A percentile compares a stretch with the other conserved stretches of the same genome.
Evolutionary conservation across 2,329 filamentous ascomycete genomes (phyloP).

Genomic region (Penicillium sp.): DNA sequence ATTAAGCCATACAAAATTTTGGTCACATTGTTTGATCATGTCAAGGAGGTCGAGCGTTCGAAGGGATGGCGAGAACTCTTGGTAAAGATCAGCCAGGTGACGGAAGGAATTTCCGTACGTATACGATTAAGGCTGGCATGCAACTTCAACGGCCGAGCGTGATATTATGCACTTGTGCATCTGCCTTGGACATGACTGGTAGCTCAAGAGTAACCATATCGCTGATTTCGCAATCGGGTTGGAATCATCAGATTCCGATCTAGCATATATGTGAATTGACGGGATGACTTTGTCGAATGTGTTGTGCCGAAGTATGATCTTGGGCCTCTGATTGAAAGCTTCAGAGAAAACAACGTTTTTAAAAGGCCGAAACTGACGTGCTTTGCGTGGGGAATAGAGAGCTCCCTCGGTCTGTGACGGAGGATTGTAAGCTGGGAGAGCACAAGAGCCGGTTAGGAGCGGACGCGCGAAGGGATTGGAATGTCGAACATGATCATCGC

Average conservation of each 20-base stretch:
- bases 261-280: not conserved
- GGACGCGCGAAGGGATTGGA: constrained; percentile 17
- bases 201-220: not conserved
- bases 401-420: constrained; percentile 7
- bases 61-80: constrained; percentile 15
- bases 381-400: constrained; percentile 18
- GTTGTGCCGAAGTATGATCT: not conserved
- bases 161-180: not conserved
- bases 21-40: constrained; percentile 17
- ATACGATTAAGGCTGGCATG: constrained; percentile 12
- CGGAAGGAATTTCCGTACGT: constrained; percentile 15
- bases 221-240: constrained; percentile 1
- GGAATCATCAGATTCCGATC: not conserved
- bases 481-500: constrained; percentile 12
- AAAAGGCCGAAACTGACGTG: constrained; percentile 17
- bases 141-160: not conserved
- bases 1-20: not conserved
- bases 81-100: constrained; percentile 12
- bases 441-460: constrained; percentile 14
- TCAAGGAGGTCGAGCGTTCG: constrained; percentile 3
- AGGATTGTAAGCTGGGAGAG: constrained; percentile 3
- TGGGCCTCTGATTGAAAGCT: constrained; percentile 1
- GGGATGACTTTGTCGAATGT: no score
- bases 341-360: not conserved
- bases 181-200: not conserved